Percentiles rank a stretch among this genome's conserved stretches.
Evolutionary conservation across 768 basidiomycete species (phyloP).

Genomic region (Leccinum subgranulosum): DNA sequence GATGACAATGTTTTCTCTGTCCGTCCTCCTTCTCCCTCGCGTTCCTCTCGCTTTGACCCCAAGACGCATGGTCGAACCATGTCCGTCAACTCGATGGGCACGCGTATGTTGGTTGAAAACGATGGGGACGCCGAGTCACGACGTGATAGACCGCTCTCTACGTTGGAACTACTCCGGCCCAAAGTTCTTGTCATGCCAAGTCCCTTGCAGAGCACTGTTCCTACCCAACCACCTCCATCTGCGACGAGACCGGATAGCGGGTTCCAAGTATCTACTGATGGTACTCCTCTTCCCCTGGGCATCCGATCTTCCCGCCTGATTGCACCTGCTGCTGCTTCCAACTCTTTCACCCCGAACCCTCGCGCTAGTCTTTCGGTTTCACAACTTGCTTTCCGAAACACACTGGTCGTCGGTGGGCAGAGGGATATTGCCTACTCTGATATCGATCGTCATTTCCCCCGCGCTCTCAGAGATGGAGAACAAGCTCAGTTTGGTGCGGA

Average conservation of each 20-base stretch:
- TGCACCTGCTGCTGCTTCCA: conserved; percentile 46
- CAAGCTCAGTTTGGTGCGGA: conserved; percentile 53
- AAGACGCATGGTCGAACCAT: conserved; percentile 62
- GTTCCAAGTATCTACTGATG: conserved; percentile 64
- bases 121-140: conserved; percentile 36
- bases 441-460: conserved; percentile 57
- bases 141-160: conserved; percentile 64
- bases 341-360: conserved; percentile 79
- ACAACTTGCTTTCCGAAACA: conserved; percentile 84
- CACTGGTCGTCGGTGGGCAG: conserved; percentile 66
- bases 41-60: conserved; percentile 78
- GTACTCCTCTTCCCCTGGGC: conserved; percentile 65
- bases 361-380: conserved; percentile 67
- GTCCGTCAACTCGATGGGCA: conserved; percentile 66
- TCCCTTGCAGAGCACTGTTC: conserved; percentile 59
- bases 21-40: conserved; percentile 56
- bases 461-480: conserved; percentile 77
- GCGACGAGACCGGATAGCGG: conserved; percentile 45
- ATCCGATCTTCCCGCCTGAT: conserved; percentile 55
- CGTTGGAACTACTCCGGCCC: conserved; percentile 77
- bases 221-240: conserved; percentile 33
- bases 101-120: conserved; percentile 58
- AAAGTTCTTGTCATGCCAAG: conserved; percentile 96
- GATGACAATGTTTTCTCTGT: conserved; percentile 67
- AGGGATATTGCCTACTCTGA: conserved; percentile 61